A percentile compares a stretch with the other conserved stretches of the same genome.
These are phyloP conservation scores for Cytospora chrysosperma DNA, from an alignment of 2,329 filamentous ascomycete genomes.

Conservation along the genomic window DNA sequence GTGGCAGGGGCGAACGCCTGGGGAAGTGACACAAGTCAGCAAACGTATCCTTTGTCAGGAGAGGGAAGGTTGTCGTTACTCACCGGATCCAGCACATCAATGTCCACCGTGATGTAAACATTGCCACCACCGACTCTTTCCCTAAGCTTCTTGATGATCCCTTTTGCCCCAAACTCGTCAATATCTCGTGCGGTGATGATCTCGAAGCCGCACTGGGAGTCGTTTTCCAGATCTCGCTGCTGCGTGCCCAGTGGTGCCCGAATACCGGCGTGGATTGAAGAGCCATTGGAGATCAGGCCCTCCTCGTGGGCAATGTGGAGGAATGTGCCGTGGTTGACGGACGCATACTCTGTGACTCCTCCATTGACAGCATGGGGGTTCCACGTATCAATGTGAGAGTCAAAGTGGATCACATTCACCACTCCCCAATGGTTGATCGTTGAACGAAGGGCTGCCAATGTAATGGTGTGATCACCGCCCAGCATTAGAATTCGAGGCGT, in stretches of 20 bases:
- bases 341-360: constrained; percentile 58
- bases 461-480: constrained; percentile 65
- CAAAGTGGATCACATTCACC: constrained; percentile 64
- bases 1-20: constrained; percentile 48
- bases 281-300: constrained; percentile 51
- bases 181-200: constrained; percentile 64
- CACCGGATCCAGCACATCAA: constrained; percentile 72
- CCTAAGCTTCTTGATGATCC: constrained; percentile 65
- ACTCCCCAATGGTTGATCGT: constrained; percentile 57
- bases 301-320: constrained; percentile 62
- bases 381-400: constrained; percentile 72
- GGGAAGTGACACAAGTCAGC: background rate
- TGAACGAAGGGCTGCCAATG: constrained; percentile 60
- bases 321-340: constrained; percentile 60
- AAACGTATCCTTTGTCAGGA: constrained; percentile 42
- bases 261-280: constrained; percentile 60
- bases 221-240: constrained; percentile 53
- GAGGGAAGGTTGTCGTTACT: background rate
- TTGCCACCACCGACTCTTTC: constrained; percentile 48
- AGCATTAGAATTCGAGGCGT: constrained; percentile 57
- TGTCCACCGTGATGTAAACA: constrained; percentile 74
- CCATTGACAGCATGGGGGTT: constrained; percentile 60
- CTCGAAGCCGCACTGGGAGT: constrained; percentile 57
- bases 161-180: constrained; percentile 65
- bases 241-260: constrained; percentile 49